Base-by-base conservation (phyloP, 202 grass and related monocot species). In the Hordeum pubiflorum region DNA sequence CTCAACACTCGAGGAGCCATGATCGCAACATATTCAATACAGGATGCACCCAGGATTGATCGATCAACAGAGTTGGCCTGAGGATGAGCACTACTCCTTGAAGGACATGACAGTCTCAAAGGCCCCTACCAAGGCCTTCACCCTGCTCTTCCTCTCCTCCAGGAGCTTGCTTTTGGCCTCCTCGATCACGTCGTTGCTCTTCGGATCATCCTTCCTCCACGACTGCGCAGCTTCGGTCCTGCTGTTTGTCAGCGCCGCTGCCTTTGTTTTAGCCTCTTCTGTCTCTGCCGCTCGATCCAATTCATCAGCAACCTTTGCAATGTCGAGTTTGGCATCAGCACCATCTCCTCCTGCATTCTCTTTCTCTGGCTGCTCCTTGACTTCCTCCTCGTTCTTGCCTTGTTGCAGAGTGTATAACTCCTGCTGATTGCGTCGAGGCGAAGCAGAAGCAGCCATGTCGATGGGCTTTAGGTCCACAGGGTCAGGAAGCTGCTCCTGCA, bases 121-220 rank as follows among this genome's bases (percentile, higher is more conserved):
- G 13, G 89, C 94, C 6, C 94, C 94, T 12, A 94, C 91, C 79
- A 97, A 82, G 9, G 94, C 94, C 52, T 85, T 80, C 43, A 97
- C 91, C 77, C 91, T 92, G 89, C 91, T 97, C 89, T 91, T 92
- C 78, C 81, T 94, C 91, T 87, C 93, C 89, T 87, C 91, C 62
- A 94, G 70, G 38, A 94, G 89, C 81, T 90, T 97, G 79, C 80
- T 89, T 65, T 91, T 90, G 22, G 94, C 81, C 81, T 92, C 89
- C 85, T 94, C 94, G 26, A 97, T 90, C 61, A 94, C 72, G 7
- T 97, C 91, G 14, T 97, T 97, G 56, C 79, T 83, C 34, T 82
- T 84, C 2, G 78, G 76, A 36, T 81, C 87, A 20, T 88, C 89
- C 44, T 94, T 91, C 75, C 80, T 92, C 90, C 85, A 90, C 3